A percentile compares a stretch with the other conserved stretches of the same genome.
Evolutionary conservation across 176 grass and related monocot genomes (phyloP).

Genomic region (Tillandsia leiboldiana): DNA sequence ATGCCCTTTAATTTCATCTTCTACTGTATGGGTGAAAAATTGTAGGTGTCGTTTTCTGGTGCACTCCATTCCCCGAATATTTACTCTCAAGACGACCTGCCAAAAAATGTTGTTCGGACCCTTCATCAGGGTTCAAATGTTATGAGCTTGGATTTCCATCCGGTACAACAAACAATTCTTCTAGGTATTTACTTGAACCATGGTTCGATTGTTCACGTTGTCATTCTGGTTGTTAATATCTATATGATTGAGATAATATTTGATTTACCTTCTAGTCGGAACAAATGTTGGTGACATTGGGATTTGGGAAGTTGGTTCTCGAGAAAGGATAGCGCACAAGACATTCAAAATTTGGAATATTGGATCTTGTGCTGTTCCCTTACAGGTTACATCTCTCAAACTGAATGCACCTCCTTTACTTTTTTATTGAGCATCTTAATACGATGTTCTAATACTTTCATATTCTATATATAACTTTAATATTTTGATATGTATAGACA

Average conservation of each 20-base stretch:
- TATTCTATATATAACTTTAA: background rate
- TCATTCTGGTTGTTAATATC: background rate
- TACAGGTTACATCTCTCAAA: conserved; percentile 50
- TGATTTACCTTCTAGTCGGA: conserved; percentile 52
- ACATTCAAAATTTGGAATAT: conserved; percentile 99
- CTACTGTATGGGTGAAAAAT: conserved; percentile 4
- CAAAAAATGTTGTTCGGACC: conserved; percentile 64
- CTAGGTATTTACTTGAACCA: conserved; percentile 43
- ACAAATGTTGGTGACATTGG: conserved; percentile 99
- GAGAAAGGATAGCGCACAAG: conserved; percentile 89
- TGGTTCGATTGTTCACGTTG: background rate
- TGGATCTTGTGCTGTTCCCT: conserved; percentile 53
- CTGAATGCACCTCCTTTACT: background rate
- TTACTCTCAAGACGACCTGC: conserved; percentile 96
- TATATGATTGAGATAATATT: conserved; percentile 8
- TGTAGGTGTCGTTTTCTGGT: conserved; percentile 87
- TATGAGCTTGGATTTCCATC: conserved; percentile 97
- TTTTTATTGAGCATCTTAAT: background rate
- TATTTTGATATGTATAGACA: conserved; percentile 36
- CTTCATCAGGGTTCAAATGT: conserved; percentile 97
- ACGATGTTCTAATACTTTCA: background rate
- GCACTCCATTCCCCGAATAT: conserved; percentile 67
- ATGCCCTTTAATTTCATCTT: conserved; percentile 2
- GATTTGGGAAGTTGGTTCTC: conserved; percentile 97
- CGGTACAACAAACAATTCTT: conserved; percentile 92